phyloP scores from a whole-genome alignment of 345 rosid genomes.

The Physaria fendleri region DNA sequence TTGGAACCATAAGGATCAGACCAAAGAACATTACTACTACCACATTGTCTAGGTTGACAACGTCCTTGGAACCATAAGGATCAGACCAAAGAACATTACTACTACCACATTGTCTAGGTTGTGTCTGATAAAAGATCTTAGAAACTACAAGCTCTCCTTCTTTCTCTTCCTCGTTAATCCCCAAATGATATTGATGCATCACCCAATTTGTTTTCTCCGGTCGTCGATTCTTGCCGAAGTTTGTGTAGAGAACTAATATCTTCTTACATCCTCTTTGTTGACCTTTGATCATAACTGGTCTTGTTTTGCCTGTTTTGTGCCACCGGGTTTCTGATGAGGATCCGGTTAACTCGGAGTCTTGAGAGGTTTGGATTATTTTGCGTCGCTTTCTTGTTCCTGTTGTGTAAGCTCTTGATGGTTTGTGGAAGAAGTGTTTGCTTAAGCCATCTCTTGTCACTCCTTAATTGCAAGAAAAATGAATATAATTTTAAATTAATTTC shows the following conservation, averaged over 20 bases:
- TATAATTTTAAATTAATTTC: background rate
- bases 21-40: slow-evolving; percentile 38
- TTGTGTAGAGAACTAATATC: slow-evolving; percentile 75
- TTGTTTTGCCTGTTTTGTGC: slow-evolving; percentile 92
- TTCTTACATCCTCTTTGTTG: slow-evolving; percentile 88
- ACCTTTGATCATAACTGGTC: slow-evolving; percentile 76
- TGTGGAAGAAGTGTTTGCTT: slow-evolving; percentile 88
- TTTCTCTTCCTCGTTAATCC: slow-evolving; percentile 72
- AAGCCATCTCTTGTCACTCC: slow-evolving; percentile 85
- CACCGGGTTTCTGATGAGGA: slow-evolving; percentile 90
- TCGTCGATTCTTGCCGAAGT: slow-evolving; percentile 82
- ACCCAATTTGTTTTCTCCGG: slow-evolving; percentile 97
- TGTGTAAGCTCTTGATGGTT: slow-evolving; percentile 87
- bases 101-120: slow-evolving; percentile 63
- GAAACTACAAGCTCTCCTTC: slow-evolving; percentile 94
- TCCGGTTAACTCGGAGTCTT: slow-evolving; percentile 67
- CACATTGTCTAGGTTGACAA: slow-evolving; percentile 75
- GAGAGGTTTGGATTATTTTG: slow-evolving; percentile 60
- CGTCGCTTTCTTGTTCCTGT: slow-evolving; percentile 89
- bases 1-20: slow-evolving; percentile 39
- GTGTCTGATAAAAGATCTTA: slow-evolving; percentile 86
- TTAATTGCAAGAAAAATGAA: slow-evolving; percentile 1
- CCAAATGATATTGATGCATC: slow-evolving; percentile 90
- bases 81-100: slow-evolving; percentile 48
- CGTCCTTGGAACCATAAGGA: slow-evolving; percentile 32